These are phyloP conservation scores for Pigoraptor vietnamica DNA, from an alignment of 78 protist genomes.

Conservation along the genomic window DNA sequence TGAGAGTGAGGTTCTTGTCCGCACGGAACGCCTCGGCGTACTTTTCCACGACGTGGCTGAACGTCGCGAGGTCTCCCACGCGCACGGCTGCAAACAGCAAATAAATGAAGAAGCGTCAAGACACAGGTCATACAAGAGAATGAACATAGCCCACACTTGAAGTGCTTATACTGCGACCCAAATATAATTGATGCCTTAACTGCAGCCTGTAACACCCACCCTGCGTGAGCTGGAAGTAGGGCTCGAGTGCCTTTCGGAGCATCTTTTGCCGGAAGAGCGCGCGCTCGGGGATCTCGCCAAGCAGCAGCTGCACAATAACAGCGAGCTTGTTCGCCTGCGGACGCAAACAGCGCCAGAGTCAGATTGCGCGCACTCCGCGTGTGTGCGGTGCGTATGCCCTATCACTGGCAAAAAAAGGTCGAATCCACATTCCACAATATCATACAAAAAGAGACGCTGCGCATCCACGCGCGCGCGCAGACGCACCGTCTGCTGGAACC, in stretches of 20 bases:
- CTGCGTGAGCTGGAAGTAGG: constrained; percentile 79
- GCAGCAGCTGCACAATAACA: constrained; percentile 80
- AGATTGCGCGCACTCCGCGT: too few species aligned
- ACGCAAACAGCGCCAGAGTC: too few species aligned
- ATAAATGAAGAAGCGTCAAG: neutral
- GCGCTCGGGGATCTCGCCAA: constrained; percentile 94
- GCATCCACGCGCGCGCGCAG: too few species aligned
- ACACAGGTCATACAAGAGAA: neutral
- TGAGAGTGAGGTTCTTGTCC: constrained; percentile 59
- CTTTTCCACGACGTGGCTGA: constrained; percentile 54
- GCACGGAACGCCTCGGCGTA: constrained; percentile 40
- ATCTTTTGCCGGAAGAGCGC: constrained; percentile 55
- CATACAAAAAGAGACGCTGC: too few species aligned
- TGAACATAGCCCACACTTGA: too few species aligned
- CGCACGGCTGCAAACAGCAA: constrained; percentile 59
- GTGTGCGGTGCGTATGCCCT: too few species aligned
- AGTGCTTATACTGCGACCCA: too few species aligned
- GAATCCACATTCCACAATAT: too few species aligned
- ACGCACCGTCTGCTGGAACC: constrained; percentile 75
- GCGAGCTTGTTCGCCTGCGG: constrained; percentile 59
- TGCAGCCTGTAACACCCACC: neutral
- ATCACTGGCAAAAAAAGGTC: too few species aligned
- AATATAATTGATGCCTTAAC: neutral
- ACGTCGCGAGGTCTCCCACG: constrained; percentile 75
- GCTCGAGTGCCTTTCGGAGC: constrained; percentile 56